Evolutionary conservation across 1,284 basidiomycete species (phyloP), one percentile per base, ranked within the genome.

Genomic region (Flammula alnicola): DNA sequence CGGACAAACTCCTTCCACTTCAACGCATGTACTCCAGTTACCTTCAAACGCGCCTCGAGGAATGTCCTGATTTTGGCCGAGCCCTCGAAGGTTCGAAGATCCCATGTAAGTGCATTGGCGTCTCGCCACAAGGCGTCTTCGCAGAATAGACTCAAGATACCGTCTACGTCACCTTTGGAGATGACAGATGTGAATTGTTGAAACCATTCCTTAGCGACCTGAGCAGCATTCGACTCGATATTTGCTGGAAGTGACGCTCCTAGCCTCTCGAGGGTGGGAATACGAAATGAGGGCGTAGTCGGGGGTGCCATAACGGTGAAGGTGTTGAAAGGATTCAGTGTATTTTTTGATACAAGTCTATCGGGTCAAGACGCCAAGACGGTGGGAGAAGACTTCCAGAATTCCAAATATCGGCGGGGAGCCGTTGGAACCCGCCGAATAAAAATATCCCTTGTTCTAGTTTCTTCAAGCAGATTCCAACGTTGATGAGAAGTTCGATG

Each of bases 61-160:
- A 53, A 49, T 3, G 36, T 9, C 8, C 30, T 31, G 26, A 53
- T 45, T 9, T 43, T 31, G 5, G 14, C 16, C 5, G 25, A 17
- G 11, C 51, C 51, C 9, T 53, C 41, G 38, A 53, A 53, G 9
- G 51, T 53, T 7, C 47, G 46, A 19, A 53, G 32, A 27, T 53
- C 51, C 51, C 51, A 53, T 8, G 51, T 53, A 7, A 53, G 25
- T 17, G 51, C 51, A 22, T 44, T 23, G 2, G 30, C 32, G 32
- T 53, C 51, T 10, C 51, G n/a, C 51, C 51, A 53, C 14, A 51
- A 37, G 4, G 44, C 49, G 11, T 47, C 49, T 8, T 38, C 30
- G 30, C 43, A 47, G 12, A 51, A 17, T 10, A 46, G 23, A 4
- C 12, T 23, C 31, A 37, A 16, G 16, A 47, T 7, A 12, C 11